Evolutionary conservation across 495 filamentous ascomycete species (phyloP), one percentile per base, ranked within the genome.

Genomic region (Viridothelium virens): DNA sequence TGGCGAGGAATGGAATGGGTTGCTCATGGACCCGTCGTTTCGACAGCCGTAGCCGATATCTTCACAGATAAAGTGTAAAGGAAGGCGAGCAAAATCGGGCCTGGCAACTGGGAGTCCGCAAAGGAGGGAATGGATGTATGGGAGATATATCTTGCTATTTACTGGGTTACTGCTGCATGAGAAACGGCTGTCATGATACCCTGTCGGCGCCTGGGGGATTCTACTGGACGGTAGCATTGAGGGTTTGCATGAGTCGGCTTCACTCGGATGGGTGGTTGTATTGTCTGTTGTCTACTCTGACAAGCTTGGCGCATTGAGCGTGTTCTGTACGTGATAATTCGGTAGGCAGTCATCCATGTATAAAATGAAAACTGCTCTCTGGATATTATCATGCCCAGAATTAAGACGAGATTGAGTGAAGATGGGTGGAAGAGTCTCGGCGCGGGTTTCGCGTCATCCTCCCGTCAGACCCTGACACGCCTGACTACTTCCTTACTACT

Each of bases 1-100:
- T 6, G 71, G 71, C 12, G 33, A 67, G 41, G 71, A 74, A 63
- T 74, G 71, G 71, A 70, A 70, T 53, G 59, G 67, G 25, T 68
- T 70, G 68, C 14, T 70, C 25, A 68, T 70, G 67, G 64, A 67
- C 16, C 38, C 50, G 25, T 66, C 56, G 3, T 70, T 63, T 34
- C 36, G 48, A 36, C 61, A 61, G n/a, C 53, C 41, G 61, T 63
- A 47, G 44, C 10, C 53, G 53, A 36, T 36, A 2, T 18, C 53
- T 36, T 53, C 1, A 18, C 5, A 25, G 25, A 25, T 25, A 25
- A 25, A 25, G 25, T 25, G 25, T n/a, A 53, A 59, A 59, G 53
- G 53, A 59, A 4, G 7, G 53, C 7, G 31, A 59, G 5, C 18
- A n/a, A 25, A 16, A 53, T 14, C 16, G 18, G 18, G n/a, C 12